These are phyloP conservation scores for Penicillium mononematosum DNA, from an alignment of 495 filamentous ascomycete species.

Conservation along the genomic window DNA sequence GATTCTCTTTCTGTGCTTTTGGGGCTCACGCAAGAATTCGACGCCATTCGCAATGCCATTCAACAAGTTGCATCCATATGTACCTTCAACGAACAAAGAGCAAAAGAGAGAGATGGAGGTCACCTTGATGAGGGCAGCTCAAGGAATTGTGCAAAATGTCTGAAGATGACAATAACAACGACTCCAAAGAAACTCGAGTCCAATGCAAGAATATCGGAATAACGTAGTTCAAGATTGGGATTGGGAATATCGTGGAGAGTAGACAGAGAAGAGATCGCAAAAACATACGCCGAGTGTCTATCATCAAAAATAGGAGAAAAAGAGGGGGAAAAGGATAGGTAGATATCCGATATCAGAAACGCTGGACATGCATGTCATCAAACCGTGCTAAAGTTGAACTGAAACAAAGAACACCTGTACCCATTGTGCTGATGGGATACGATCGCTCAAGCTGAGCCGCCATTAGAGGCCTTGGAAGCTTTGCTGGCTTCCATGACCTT, in stretches of 20 bases:
- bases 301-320: background rate
- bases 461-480: slow-evolving; percentile 32
- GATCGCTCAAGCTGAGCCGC: slow-evolving; percentile 19
- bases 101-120: slow-evolving; percentile 11
- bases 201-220: slow-evolving; percentile 8
- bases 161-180: background rate
- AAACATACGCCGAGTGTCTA: slow-evolving; percentile 6
- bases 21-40: slow-evolving; percentile 16
- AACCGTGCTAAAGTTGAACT: slow-evolving; percentile 5
- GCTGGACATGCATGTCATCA: slow-evolving; percentile 20
- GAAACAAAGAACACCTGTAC: slow-evolving; percentile 8
- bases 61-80: slow-evolving; percentile 29
- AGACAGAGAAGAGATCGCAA: slow-evolving; percentile 5
- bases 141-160: background rate
- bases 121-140: slow-evolving; percentile 4
- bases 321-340: background rate
- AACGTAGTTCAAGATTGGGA: background rate
- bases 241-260: background rate
- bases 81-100: slow-evolving; percentile 26
- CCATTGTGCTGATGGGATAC: background rate
- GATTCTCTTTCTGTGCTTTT: slow-evolving; percentile 21
- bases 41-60: slow-evolving; percentile 36
- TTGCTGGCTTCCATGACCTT: slow-evolving; percentile 42
- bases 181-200: background rate
- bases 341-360: slow-evolving; percentile 12